Conservation (phyloP, 2,329 filamentous ascomycete genomes). For the Sordariomycetes sp. region DNA sequence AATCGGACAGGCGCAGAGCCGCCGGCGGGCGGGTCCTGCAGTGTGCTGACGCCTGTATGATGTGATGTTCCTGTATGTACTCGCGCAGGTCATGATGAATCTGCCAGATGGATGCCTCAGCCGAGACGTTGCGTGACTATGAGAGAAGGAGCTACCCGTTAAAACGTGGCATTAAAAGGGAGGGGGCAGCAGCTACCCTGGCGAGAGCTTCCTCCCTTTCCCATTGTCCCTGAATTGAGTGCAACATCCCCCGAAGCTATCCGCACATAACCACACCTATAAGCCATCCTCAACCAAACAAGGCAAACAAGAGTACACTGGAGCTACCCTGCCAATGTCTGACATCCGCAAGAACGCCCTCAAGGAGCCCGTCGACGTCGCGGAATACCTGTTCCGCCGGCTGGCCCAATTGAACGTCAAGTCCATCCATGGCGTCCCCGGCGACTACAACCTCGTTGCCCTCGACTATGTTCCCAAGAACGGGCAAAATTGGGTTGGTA, state of each 20-base stretch:
- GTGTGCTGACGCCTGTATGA: not conserved
- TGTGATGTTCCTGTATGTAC: not conserved
- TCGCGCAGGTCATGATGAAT: not conserved
- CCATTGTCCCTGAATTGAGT: not conserved
- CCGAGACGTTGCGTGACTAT: not conserved
- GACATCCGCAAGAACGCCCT: conserved; percentile 15
- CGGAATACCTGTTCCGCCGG: conserved; percentile 57
- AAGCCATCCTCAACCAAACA: not conserved
- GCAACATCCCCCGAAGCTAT: not conserved
- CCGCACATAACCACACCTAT: not conserved
- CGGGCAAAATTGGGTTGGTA: conserved; percentile 55
- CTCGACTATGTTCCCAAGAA: conserved; percentile 54
- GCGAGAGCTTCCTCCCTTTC: not conserved
- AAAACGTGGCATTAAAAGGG: not conserved
- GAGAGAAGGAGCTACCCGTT: not conserved
- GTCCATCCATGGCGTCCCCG: conserved; percentile 59
- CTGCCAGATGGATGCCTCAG: not conserved
- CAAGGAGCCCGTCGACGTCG: conserved; percentile 44
- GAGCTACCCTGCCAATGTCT: not conserved
- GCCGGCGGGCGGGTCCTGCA: not conserved
- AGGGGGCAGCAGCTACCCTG: not conserved
- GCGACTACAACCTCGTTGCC: conserved; percentile 62
- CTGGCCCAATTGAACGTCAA: conserved; percentile 53
- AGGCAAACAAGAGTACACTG: not conserved
- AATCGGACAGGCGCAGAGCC: not conserved